Evolutionary conservation across 352 stramenopile genomes (phyloP).

Genomic region (Phytophthora sp.): DNA sequence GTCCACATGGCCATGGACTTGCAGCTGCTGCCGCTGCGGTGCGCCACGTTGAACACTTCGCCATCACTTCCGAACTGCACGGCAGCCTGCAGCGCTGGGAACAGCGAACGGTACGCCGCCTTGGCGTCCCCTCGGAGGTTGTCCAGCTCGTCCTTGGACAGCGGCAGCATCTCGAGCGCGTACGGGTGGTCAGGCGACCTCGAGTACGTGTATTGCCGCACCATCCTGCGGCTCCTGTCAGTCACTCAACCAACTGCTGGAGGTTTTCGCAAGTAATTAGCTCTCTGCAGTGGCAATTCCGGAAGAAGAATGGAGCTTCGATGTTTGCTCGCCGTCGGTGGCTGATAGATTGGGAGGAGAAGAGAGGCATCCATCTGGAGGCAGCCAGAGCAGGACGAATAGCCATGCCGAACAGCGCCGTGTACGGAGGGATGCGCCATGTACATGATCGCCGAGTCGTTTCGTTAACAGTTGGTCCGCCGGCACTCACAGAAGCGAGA

Average conservation of each 20-base stretch:
- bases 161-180: conserved; percentile 50
- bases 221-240: conserved; percentile 27
- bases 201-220: conserved; percentile 52
- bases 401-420: conserved; percentile 11
- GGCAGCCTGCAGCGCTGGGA: conserved; percentile 41
- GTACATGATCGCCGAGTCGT: conserved; percentile 26
- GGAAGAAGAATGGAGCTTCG: conserved; percentile 28
- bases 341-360: conserved; percentile 25
- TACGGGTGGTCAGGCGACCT: conserved; percentile 56
- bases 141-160: conserved; percentile 39
- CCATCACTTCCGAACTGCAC: conserved; percentile 45
- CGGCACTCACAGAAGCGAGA: conserved; percentile 31
- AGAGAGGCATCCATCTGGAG: conserved; percentile 18
- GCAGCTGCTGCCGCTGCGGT: conserved; percentile 31
- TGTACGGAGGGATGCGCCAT: conserved; percentile 28
- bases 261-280: too few relatives aligned
- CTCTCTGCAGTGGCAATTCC: conserved; percentile 27
- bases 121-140: conserved; percentile 40
- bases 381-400: conserved; percentile 10
- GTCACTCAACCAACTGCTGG: too few relatives aligned
- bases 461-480: conserved; percentile 32
- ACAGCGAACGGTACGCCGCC: conserved; percentile 44
- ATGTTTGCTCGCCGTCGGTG: conserved; percentile 7
- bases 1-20: conserved; percentile 73
- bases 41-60: conserved; percentile 45